Conservation (phyloP, 1,284 basidiomycete species). For the Tausonia pullulans region DNA sequence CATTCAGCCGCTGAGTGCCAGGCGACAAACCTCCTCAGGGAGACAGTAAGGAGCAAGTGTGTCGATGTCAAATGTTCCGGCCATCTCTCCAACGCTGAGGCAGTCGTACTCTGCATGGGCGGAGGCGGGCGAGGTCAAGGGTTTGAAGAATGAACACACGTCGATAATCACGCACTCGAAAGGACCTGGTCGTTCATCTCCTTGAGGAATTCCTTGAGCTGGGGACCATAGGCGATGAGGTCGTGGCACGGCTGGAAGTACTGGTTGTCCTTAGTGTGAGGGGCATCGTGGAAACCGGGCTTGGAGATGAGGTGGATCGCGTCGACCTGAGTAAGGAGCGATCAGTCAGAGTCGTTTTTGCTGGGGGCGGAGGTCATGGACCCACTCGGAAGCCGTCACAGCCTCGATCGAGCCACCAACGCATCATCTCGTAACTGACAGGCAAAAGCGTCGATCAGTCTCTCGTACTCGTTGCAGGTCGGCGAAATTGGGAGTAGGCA, state of each 20-base stretch:
- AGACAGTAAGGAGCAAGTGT: too few species aligned
- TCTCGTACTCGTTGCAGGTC: too few species aligned
- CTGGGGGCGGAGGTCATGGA: background rate
- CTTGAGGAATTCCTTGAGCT: slow-evolving; percentile 54
- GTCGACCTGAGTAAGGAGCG: slow-evolving; percentile 37
- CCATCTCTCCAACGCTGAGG: too few species aligned
- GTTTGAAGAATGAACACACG: background rate
- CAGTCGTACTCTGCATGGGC: too few species aligned
- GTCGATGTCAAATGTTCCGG: too few species aligned
- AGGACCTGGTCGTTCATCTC: slow-evolving; percentile 54
- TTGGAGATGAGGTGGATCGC: slow-evolving; percentile 60
- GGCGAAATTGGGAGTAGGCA: too few species aligned
- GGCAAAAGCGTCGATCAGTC: too few species aligned
- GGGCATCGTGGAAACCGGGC: slow-evolving; percentile 47
- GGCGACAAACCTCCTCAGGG: too few species aligned
- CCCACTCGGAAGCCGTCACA: slow-evolving; percentile 37
- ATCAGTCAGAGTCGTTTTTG: background rate
- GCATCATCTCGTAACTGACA: slow-evolving; percentile 30
- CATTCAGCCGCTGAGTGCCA: too few species aligned
- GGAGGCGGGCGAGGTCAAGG: background rate
- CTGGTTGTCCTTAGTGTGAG: too few species aligned
- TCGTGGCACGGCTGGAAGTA: slow-evolving; percentile 21
- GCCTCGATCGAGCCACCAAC: slow-evolving; percentile 39
- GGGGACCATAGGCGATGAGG: slow-evolving; percentile 27
- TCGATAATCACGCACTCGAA: slow-evolving; percentile 36